Evolutionary conservation across 345 rosid species (phyloP), one percentile per base, ranked within the genome.

Genomic region (Heritiera fomes): DNA sequence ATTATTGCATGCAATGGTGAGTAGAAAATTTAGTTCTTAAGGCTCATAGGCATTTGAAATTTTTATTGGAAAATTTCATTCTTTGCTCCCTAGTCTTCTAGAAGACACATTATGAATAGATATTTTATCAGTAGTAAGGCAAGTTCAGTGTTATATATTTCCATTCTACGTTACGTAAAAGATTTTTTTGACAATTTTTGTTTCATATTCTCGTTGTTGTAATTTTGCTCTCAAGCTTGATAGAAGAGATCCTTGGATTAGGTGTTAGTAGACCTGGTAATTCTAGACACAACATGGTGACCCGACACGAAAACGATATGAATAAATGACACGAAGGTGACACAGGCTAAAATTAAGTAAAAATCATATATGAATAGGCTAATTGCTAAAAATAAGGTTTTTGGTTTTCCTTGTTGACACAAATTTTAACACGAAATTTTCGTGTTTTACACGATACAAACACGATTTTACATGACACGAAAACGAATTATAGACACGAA

Each of bases 61-160:
- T 72, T 71, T 72, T 52, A 34, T 32, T 72, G 45, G 75, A 34
- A 53, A 32, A 52, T 52, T 52, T 17, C 3, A 15, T 72, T 53
- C 15, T 72, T 38, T 65, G 23, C 23, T 34, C 43, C 43, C 5
- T 65, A 38, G 17, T 65, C 23, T 38, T 65, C 70, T 40, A 65
- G 13, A 59, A 23, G 63, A 8, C 13, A 4, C 34, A 23, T 20
- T 59, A 8, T 23, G 34, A 59, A 23, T 59, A 6, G 34, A 59
- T 59, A 20, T 11, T 58, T 20, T 8, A 58, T 58, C 32, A 2
- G 12, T 14, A 17, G 46, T 14, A 11, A 30, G 70, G 46, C 12
- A 65, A 40, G 17, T 65, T 34, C 63, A 9, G 1, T 59, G 14
- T 59, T 65, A 6, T 14, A 38, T 65, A 38, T 32, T 64, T 38